These are phyloP conservation scores for Phytophthora cryptogea DNA, from an alignment of 352 stramenopile genomes.

Conservation along the genomic window DNA sequence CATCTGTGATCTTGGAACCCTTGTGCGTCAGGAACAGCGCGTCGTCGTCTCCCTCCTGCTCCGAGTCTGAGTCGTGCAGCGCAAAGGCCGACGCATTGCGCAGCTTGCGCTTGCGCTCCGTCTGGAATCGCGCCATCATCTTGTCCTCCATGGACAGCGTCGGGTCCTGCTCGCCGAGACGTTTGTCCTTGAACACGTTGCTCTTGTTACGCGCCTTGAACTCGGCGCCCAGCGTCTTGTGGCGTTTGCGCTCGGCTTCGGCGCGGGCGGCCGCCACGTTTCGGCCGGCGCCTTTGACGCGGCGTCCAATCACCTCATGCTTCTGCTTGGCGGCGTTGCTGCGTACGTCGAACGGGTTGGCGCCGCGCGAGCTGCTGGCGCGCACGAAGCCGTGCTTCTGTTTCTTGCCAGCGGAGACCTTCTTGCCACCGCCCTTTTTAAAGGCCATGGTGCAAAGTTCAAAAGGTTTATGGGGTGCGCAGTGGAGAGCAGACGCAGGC, in stretches of 20 bases:
- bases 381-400: conserved; percentile 27
- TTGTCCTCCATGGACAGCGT: conserved; percentile 92
- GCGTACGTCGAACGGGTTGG: conserved; percentile 92
- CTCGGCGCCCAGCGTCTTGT: conserved; percentile 86
- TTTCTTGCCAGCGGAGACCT: conserved; percentile 25
- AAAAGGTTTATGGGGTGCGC: not conserved
- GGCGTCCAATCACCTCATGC: conserved; percentile 89
- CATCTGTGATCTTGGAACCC: conserved; percentile 69
- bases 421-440: conserved; percentile 54
- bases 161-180: conserved; percentile 83
- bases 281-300: conserved; percentile 87
- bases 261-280: conserved; percentile 87
- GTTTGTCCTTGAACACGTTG: conserved; percentile 89
- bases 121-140: conserved; percentile 92
- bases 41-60: conserved; percentile 64
- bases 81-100: conserved; percentile 75
- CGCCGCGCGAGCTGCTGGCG: conserved; percentile 33
- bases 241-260: conserved; percentile 82
- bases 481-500: not conserved
- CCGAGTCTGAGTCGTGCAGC: conserved; percentile 79
- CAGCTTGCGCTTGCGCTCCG: conserved; percentile 86
- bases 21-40: conserved; percentile 78
- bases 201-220: conserved; percentile 86
- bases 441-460: conserved; percentile 34
- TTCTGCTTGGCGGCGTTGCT: conserved; percentile 84